Base-by-base conservation (phyloP, 163 green algal species). In the Scenedesmus sp. region DNA sequence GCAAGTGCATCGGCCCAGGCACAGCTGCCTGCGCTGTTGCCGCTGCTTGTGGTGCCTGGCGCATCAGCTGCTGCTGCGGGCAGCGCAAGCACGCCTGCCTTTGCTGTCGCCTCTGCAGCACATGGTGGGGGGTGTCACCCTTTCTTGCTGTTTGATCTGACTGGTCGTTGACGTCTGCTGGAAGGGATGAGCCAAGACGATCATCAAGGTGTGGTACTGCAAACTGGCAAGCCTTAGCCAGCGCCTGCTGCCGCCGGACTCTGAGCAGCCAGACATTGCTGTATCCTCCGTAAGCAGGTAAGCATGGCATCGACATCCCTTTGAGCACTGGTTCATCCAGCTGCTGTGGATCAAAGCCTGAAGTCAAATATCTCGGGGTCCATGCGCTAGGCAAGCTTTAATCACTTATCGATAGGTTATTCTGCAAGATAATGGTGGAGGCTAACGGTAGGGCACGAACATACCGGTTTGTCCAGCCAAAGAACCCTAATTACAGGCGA, bases 271-370 rank as follows among this genome's bases (percentile, higher is more conserved):
- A 86, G 40, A 73, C 30, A 42, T 86, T 40, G 49, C 61, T 33
- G 30, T 86, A 86, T 7, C 81, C 81, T 13, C 49, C 49, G 24
- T 86, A 86, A 46, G 81, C 10, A 35, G 81, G 81, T 13, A 86
- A 26, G 16, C 81, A 86, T 43, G 46, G 81, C 30, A 86, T n/a
- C 46, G 46, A 30, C 81, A 86, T 86, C 46, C n/a, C 81, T 20
- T 16, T 87, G 20, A n/a, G 56, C 56, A 20, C 22, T 70, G n/a
- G 20, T n/a, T 70, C 56, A 70, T 70, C 56, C 10, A 22, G 56
- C 22, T 70, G 56, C 56, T 61, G 51, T n/a, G n/a, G n/a, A n/a
- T n/a, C n/a, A n/a, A n/a, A n/a, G n/a, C n/a, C 51, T 26, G 6
- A 3, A 61, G 12, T 61, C 51, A 61, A 61, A 61, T 61, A 26